Percentiles rank a stretch among this genome's conserved stretches.
Evolutionary conservation across 805 yeast genomes (phyloP).

Genomic region (Candida argentea): DNA sequence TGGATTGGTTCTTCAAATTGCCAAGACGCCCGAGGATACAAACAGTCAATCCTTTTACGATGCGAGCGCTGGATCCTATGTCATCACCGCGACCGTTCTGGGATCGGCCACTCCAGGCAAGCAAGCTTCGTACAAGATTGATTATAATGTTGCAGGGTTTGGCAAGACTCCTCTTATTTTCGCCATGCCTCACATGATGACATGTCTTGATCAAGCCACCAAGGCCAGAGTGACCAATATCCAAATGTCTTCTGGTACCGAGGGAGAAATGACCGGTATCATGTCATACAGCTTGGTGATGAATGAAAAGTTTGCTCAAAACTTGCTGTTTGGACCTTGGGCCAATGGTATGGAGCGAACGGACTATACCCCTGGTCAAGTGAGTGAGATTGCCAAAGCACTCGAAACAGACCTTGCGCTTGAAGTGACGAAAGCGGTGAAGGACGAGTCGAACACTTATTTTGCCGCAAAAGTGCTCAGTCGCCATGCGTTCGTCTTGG

Average conservation of each 20-base stretch:
- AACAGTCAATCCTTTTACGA: conserved; percentile 34
- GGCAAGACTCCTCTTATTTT: conserved; percentile 40
- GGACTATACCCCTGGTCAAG: conserved; percentile 37
- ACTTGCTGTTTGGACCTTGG: conserved; percentile 39
- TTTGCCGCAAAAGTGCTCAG: conserved; percentile 45
- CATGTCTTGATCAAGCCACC: conserved; percentile 20
- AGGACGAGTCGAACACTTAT: conserved; percentile 33
- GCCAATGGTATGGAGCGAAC: conserved; percentile 15
- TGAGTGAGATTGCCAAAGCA: conserved; percentile 31
- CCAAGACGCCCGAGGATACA: conserved; percentile 31
- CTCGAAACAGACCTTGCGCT: conserved; percentile 39
- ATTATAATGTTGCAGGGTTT: conserved; percentile 39
- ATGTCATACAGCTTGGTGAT: conserved; percentile 29
- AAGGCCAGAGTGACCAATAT: conserved; percentile 29
- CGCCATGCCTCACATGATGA: conserved; percentile 46
- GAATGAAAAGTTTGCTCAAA: conserved; percentile 28
- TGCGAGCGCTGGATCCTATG: conserved; percentile 60
- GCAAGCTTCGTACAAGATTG: conserved; percentile 37
- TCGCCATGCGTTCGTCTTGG: conserved; percentile 47
- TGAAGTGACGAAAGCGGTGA: conserved; percentile 33
- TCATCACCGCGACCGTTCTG: conserved; percentile 34
- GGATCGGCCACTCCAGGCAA: conserved; percentile 39
- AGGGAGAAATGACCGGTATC: conserved; percentile 40
- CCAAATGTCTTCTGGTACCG: conserved; percentile 35
- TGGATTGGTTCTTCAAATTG: conserved; percentile 44